phyloP scores from a whole-genome alignment of 768 basidiomycete genomes.

The Terana coerulea region DNA sequence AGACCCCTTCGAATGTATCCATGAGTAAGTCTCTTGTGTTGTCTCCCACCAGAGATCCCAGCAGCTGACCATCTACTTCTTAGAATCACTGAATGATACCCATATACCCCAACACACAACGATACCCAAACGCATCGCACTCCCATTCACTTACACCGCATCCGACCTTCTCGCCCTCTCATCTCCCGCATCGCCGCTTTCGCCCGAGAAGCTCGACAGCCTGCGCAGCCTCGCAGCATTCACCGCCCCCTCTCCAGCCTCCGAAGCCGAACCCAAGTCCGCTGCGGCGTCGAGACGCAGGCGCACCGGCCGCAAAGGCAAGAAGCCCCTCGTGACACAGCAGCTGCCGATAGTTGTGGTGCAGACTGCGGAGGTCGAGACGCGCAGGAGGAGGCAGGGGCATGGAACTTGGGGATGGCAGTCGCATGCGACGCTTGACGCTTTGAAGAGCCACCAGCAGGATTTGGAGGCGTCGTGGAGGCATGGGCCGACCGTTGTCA shows the following conservation, averaged over 20 bases:
- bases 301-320: conserved; percentile 8
- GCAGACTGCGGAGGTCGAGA: not conserved
- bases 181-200: conserved; percentile 14
- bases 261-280: too few species aligned
- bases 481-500: not conserved
- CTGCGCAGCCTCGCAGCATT: conserved; percentile 15
- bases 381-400: not conserved
- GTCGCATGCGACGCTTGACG: not conserved
- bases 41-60: not conserved
- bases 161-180: conserved; percentile 21
- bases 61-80: not conserved
- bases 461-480: conserved; percentile 7
- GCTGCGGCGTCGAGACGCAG: not conserved
- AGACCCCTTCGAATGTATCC: not conserved
- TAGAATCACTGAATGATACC: not conserved
- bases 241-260: conserved; percentile 7
- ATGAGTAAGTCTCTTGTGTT: not conserved
- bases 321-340: conserved; percentile 2
- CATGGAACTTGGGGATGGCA: conserved; percentile 9
- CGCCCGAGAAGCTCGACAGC: conserved; percentile 14
- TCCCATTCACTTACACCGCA: conserved; percentile 17
- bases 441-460: not conserved
- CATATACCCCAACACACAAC: conserved; percentile 16
- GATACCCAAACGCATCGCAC: conserved; percentile 15
- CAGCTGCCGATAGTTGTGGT: not conserved